Evolutionary conservation across 768 basidiomycete species (phyloP).

Genomic region (Mycena polygramma): DNA sequence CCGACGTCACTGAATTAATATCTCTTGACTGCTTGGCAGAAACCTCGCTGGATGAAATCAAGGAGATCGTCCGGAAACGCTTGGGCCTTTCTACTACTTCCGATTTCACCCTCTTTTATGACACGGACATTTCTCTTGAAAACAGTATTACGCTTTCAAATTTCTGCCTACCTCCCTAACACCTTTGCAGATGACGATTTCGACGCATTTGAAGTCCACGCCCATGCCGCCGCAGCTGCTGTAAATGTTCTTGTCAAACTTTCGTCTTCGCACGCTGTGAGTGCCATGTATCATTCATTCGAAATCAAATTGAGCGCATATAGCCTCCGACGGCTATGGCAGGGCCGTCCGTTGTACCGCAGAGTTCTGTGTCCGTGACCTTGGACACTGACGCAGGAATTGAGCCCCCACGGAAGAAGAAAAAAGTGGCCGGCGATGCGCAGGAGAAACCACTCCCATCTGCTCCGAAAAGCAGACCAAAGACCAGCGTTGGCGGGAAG

Average conservation of each 20-base stretch:
- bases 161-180: slow-evolving; percentile 20
- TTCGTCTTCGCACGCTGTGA: slow-evolving; percentile 16
- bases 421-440: slow-evolving; percentile 14
- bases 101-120: slow-evolving; percentile 65
- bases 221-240: slow-evolving; percentile 47
- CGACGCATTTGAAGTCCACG: slow-evolving; percentile 72
- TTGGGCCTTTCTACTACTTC: slow-evolving; percentile 60
- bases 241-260: slow-evolving; percentile 55
- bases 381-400: not conserved
- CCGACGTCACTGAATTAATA: slow-evolving; percentile 27
- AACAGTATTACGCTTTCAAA: slow-evolving; percentile 63
- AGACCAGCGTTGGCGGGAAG: not conserved
- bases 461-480: not conserved
- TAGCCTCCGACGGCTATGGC: slow-evolving; percentile 11
- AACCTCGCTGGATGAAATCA: slow-evolving; percentile 69
- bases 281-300: not conserved
- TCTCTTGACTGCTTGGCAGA: slow-evolving; percentile 55
- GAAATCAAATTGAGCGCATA: not conserved
- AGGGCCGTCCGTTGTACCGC: not conserved
- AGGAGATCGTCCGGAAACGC: slow-evolving; percentile 71
- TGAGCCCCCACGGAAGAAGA: slow-evolving; percentile 22
- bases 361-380: not conserved
- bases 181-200: slow-evolving; percentile 78
- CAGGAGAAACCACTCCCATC: slow-evolving; percentile 1
- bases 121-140: slow-evolving; percentile 75